phyloP scores from a whole-genome alignment of 345 rosid genomes.

The Toxicodendron radicans region DNA sequence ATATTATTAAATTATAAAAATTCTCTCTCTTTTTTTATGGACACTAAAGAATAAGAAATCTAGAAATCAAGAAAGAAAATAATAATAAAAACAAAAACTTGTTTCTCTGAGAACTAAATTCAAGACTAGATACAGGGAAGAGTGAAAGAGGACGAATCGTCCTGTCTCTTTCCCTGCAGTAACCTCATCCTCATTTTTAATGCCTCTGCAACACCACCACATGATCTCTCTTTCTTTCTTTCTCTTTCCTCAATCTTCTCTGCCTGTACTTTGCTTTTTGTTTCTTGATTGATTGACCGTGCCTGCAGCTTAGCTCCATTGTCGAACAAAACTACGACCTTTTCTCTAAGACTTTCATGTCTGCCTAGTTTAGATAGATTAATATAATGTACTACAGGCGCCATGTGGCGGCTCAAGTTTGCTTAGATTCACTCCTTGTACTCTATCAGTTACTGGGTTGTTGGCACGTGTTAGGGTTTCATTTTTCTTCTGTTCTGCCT shows the following conservation, averaged over 20 bases:
- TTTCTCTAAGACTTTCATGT: neutral
- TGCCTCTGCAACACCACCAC: neutral
- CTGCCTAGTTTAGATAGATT: too few relatives aligned
- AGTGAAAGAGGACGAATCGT: neutral
- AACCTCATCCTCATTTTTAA: too few relatives aligned
- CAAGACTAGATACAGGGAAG: conserved; percentile 18
- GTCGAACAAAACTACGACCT: neutral
- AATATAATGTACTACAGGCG: too few relatives aligned
- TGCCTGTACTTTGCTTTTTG: neutral
- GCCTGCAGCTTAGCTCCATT: neutral
- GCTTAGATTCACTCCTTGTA: neutral
- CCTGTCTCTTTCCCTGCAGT: neutral
- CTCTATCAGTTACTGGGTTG: neutral
- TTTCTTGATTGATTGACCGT: neutral
- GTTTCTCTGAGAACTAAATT: neutral
- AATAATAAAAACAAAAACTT: neutral
- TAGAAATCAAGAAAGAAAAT: neutral
- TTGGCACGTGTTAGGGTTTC: conserved; percentile 19
- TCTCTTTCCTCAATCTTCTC: neutral
- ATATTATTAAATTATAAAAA: too few relatives aligned
- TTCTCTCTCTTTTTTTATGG: too few relatives aligned
- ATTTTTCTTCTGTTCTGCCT: neutral
- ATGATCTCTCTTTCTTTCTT: neutral
- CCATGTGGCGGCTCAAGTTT: conserved; percentile 10
- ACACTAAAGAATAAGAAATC: neutral